Evolutionary conservation across 2,329 filamentous ascomycete genomes (phyloP), one percentile per base, ranked within the genome.

Genomic region (Lecanicillium sp.): DNA sequence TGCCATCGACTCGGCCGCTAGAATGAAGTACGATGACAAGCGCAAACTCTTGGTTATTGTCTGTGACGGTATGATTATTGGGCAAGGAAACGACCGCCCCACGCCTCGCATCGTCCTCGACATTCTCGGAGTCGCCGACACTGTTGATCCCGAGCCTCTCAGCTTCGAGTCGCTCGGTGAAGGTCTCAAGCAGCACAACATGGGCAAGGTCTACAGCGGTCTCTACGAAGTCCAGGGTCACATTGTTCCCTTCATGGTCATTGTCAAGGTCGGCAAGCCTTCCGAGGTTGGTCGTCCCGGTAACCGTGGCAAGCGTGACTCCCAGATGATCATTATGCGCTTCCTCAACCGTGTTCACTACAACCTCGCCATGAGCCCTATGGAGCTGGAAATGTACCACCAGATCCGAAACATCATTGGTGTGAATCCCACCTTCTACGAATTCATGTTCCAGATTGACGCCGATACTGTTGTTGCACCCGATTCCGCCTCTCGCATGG

Each of bases 311-410:
- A 98, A 98, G 78, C 91, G 93, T 78, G 93, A 98, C 68, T 97
- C 93, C 46, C 93, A 98, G 69, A 95, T 98, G 85, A 77, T 98
- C 54, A 72, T 97, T 53, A 98, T 98, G 93, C 86, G 93, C 55
- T 98, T 98, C 84, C 80, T 98, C 62, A 97, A 98, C 78, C 88
- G 93, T 55, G 90, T 98, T 41, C 93, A 98, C 72, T 96, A 98
- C 77, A 96, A 96, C 65, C 74, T 91, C 48, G 73, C 93, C 19
- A 98, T 98, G 93, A 95, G 84, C 60, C 93, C 93, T 4, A 77
- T 98, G 58, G 93, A 98, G 67, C 79, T 98, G 47, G 93, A 98
- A 67, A 95, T 98, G 81, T 93, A 95, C 64, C 93, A 98, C 65
- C 93, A 98, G 62, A 95, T 98, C 60, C 84, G 90, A 51, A 98